phyloP scores from a whole-genome alignment of 1,139 yeast species.

The Geotrichum europaeum region DNA sequence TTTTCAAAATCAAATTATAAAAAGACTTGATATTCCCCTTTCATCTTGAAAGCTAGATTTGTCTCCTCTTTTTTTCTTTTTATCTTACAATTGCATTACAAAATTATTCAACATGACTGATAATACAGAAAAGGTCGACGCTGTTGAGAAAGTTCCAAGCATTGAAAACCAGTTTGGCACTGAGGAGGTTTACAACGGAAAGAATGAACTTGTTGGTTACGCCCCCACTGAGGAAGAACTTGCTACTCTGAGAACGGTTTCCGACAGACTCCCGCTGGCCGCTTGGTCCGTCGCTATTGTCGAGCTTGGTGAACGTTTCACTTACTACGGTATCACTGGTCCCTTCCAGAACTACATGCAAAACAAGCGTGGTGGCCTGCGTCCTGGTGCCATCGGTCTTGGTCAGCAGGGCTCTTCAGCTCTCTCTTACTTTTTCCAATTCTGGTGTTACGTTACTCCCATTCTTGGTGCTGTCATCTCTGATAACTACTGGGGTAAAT shows the following conservation, averaged over 20 bases:
- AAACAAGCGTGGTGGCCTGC: conserved; percentile 33
- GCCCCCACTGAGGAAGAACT: conserved; percentile 44
- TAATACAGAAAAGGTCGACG: not conserved
- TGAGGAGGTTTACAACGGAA: conserved; percentile 15
- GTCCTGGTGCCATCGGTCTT: conserved; percentile 56
- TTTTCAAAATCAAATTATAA: not conserved
- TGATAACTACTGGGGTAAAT: conserved; percentile 70
- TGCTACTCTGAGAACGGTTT: conserved; percentile 40
- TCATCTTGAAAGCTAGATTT: too few species aligned
- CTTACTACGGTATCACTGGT: conserved; percentile 72
- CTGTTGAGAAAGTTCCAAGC: not conserved
- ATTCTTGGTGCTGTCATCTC: conserved; percentile 71
- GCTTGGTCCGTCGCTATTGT: conserved; percentile 74
- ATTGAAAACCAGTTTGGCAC: conserved; percentile 2
- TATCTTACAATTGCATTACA: not conserved
- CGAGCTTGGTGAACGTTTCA: conserved; percentile 76
- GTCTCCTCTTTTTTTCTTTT: not conserved
- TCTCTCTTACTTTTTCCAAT: conserved; percentile 38
- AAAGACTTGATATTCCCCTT: not conserved
- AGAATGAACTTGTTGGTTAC: conserved; percentile 25
- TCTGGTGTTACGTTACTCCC: conserved; percentile 47
- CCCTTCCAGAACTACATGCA: conserved; percentile 79
- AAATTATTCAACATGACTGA: not conserved
- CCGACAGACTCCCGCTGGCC: conserved; percentile 40
- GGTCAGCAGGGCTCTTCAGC: conserved; percentile 68